Evolutionary conservation across 352 stramenopile species (phyloP).

Genomic region (Phytophthora citrophthora): DNA sequence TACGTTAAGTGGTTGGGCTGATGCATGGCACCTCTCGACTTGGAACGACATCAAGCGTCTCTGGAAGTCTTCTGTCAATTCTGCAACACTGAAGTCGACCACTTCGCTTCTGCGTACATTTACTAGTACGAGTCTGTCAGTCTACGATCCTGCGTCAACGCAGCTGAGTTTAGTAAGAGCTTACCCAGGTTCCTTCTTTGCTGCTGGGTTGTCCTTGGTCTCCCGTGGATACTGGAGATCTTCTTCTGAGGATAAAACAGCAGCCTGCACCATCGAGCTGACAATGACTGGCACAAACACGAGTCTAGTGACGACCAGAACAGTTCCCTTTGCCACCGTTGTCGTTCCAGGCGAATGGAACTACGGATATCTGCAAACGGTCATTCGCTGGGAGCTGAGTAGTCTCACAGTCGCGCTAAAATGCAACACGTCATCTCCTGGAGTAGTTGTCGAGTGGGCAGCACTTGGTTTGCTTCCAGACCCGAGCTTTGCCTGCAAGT

Average conservation of each 20-base stretch:
- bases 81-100: constrained; percentile 18
- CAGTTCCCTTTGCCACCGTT: constrained; percentile 16
- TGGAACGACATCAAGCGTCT: constrained; percentile 31
- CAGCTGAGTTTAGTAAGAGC: constrained; percentile 28
- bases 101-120: constrained; percentile 44
- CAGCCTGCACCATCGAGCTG: constrained; percentile 36
- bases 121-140: constrained; percentile 44
- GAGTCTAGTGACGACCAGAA: constrained; percentile 17
- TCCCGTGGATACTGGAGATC: constrained; percentile 48
- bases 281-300: constrained; percentile 33
- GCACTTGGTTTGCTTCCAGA: constrained; percentile 61
- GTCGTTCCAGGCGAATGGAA: constrained; percentile 33
- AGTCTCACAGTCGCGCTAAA: constrained; percentile 37
- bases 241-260: neutral
- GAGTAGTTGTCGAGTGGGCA: constrained; percentile 53
- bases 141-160: constrained; percentile 26
- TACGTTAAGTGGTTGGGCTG: constrained; percentile 57
- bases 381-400: constrained; percentile 50
- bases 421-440: constrained; percentile 49
- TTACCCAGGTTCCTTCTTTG: constrained; percentile 47
- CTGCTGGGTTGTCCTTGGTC: constrained; percentile 45
- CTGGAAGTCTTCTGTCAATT: constrained; percentile 32
- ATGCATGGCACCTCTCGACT: constrained; percentile 50
- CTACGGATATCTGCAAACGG: constrained; percentile 40
- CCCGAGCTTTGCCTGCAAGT: constrained; percentile 58